Evolutionary conservation across 2,329 filamentous ascomycete genomes (phyloP), one percentile per base, ranked within the genome.

Genomic region (Neodidymelliopsis sp.): DNA sequence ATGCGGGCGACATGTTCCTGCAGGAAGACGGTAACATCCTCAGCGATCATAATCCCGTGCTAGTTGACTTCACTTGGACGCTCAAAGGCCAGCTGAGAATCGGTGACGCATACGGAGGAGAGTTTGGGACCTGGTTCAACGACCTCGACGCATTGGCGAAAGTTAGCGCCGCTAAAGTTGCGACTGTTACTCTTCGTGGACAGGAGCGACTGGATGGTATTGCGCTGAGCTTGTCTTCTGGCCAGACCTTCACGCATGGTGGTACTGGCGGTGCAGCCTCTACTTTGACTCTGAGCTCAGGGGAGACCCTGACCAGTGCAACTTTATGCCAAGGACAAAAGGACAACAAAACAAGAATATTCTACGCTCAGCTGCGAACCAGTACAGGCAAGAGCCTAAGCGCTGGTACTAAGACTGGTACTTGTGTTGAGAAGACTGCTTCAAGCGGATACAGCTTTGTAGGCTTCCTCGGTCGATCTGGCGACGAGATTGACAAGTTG

Each of bases 21-120:
- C 80, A 85, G 63, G 36, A 75, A 3, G 73, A 84, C 54, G 84
- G 82, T 20, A 78, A 66, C 52, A 74, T 86, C 13, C 74, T 88
- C 19, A 81, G 81, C 1, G 85, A 88, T 65, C 85, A 88, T 63
- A 86, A 88, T 67, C 84, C 84, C 1, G 74, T 88, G 45, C 72
- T 76, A n/a, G 79, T 82, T n/a, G 74, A 80, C 60, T 79, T 85
- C 62, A 72, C 49, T 2, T 70, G 66, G 66, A 50, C 39, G 2
- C 35, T 55, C 12, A 48, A 46, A 22, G 40, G 39, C 8, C 33
- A 51, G 8, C 44, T 56, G 23, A 37, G 40, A 1, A 34, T 62
- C 9, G 75, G 57, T 79, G 54, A 61, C 9, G 76, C 75, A 60
- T 77, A 69, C 56, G 81, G 81, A 28, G 80, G 80, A 1, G 72